Base-by-base conservation (phyloP, 371 early-diverging fungal species). In the Syncephalastrum sp. region DNA sequence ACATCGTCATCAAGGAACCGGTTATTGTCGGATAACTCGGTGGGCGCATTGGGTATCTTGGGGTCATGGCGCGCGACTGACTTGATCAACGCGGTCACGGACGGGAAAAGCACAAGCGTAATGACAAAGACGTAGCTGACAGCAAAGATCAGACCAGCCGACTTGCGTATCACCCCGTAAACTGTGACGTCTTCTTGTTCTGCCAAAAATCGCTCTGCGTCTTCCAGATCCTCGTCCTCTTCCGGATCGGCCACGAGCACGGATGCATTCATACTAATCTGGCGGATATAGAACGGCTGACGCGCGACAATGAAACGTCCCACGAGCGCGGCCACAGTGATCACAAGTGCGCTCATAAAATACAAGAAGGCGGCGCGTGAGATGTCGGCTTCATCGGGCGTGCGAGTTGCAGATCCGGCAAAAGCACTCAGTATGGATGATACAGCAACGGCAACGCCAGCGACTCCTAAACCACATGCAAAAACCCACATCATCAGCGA, bases 81-180 rank as follows among this genome's bases (percentile, higher is more conserved):
- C 43, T 79, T 82, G 60, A 91, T 86, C 14, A 83, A 70, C 0
- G 87, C 76, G 0, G 91, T 90, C 44, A 91, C 76, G 3, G 93
- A 86, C 1, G 93, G 93, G 69, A 88, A 93, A 15, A 92, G 61
- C 25, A 84, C 75, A 16, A 93, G 64, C 0, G 93, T 93, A 53
- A 90, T 66, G 0, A 75, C 60, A 68, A 91, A 91, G 17, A 81
- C 74, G 41, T 88, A 69, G 10, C 72, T 63, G 3, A 90, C 75
- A 14, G 84, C 70, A 53, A 84, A 77, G 10, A 77, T 72, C 21
- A 84, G 63, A 16, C 76, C 69, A 38, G 41, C 43, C 5, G 75
- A 71, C 60, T 73, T 73, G 27, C 64, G 56, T 12, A 78, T 43
- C 4, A 72, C 62, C 16, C 57, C 44, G 5, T 41, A 51, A 49